Percentiles rank a stretch among this genome's conserved stretches.
These are phyloP conservation scores for Chalaropsis thielavioides DNA, from an alignment of 2,329 filamentous ascomycete species.

Conservation along the genomic window DNA sequence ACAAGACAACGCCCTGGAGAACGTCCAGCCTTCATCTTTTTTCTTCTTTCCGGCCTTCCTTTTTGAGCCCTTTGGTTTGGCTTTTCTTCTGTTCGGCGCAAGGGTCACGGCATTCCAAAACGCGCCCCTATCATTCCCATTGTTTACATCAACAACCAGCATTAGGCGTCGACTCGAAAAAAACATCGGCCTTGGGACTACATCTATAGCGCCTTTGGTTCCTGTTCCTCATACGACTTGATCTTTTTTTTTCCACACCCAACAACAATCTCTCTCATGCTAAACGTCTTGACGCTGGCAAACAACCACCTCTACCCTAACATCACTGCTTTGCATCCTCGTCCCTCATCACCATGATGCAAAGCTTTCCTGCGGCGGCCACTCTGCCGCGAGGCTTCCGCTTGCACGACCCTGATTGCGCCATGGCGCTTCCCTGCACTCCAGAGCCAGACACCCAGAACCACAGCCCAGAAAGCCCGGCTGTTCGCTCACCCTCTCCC, in stretches of 20 bases:
- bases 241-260: neutral
- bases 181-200: constrained; percentile 4
- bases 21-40: constrained; percentile 6
- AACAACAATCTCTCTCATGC: neutral
- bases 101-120: constrained; percentile 11
- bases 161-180: neutral
- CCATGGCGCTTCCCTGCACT: constrained; percentile 27
- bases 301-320: neutral
- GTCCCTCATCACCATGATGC: constrained; percentile 26
- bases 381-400: constrained; percentile 32
- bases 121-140: constrained; percentile 9
- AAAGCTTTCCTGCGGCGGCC: constrained; percentile 32
- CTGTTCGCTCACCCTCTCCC: constrained; percentile 33
- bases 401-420: constrained; percentile 25
- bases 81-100: constrained; percentile 4
- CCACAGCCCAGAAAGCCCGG: constrained; percentile 18
- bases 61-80: constrained; percentile 14
- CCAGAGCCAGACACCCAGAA: constrained; percentile 34
- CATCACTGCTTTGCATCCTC: neutral
- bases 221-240: neutral
- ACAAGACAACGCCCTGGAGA: neutral
- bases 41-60: constrained; percentile 9
- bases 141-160: constrained; percentile 3
- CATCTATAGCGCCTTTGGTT: neutral
- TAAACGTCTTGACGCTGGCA: neutral